These are phyloP conservation scores for Pythium utonaiense DNA, from an alignment of 352 stramenopile genomes.

Conservation along the genomic window DNA sequence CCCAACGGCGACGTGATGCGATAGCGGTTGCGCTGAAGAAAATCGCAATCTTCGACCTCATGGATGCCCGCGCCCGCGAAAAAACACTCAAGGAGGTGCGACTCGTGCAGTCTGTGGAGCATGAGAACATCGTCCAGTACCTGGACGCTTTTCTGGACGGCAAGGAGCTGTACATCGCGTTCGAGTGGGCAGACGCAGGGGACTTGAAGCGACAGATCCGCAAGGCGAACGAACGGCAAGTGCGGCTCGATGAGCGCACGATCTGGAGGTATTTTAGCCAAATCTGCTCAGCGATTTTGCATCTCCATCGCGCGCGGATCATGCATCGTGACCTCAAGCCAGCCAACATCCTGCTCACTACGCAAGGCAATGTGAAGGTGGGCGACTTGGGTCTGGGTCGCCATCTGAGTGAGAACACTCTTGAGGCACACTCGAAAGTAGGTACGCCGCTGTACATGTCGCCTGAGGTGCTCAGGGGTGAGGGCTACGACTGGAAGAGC, in stretches of 20 bases:
- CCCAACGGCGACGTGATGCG: conserved; percentile 58
- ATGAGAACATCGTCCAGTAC: conserved; percentile 92
- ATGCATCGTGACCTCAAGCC: conserved; percentile 95
- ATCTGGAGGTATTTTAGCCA: conserved; percentile 94
- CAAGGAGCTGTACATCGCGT: conserved; percentile 91
- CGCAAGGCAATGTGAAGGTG: conserved; percentile 89
- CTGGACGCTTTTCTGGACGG: conserved; percentile 89
- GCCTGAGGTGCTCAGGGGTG: conserved; percentile 90
- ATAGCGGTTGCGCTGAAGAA: conserved; percentile 91
- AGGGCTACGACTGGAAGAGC: conserved; percentile 94
- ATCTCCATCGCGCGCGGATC: conserved; percentile 89
- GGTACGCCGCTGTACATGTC: conserved; percentile 95
- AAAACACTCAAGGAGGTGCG: conserved; percentile 91
- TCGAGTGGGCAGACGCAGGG: conserved; percentile 92
- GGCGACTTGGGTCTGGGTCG: conserved; percentile 75
- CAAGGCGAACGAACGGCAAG: conserved; percentile 81
- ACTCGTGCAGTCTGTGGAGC: conserved; percentile 85
- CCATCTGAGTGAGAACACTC: conserved; percentile 74
- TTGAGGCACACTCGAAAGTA: conserved; percentile 88
- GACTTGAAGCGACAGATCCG: conserved; percentile 92
- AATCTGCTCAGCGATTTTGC: conserved; percentile 79
- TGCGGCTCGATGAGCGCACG: conserved; percentile 89
- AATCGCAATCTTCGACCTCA: conserved; percentile 90
- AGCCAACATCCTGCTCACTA: conserved; percentile 92
- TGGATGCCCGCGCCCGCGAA: conserved; percentile 86